Percentiles rank a stretch among this genome's conserved stretches.
These are phyloP conservation scores for Diddensiella santjacobensis DNA, from an alignment of 805 yeast species.

Conservation along the genomic window DNA sequence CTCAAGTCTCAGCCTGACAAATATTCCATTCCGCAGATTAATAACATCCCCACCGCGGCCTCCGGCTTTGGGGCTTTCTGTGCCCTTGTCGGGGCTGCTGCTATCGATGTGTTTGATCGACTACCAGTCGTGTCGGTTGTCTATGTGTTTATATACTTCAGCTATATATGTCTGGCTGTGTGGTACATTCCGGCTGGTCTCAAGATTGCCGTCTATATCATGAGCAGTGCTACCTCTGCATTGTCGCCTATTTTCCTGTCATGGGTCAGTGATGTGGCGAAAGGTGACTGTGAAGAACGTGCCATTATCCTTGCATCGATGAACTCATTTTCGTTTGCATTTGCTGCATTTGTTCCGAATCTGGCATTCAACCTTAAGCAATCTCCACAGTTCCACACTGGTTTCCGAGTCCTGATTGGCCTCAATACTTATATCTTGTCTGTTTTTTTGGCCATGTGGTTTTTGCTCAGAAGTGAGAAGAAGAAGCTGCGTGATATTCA, in stretches of 20 bases:
- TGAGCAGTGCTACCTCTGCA: constrained; percentile 46
- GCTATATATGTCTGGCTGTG: constrained; percentile 41
- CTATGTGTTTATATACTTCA: constrained; percentile 39
- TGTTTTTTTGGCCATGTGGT: not conserved
- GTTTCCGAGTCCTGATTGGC: not conserved
- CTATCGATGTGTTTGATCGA: not conserved
- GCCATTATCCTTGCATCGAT: constrained; percentile 27
- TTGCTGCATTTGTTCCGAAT: not conserved
- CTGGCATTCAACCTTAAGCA: not conserved
- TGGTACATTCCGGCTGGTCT: constrained; percentile 49
- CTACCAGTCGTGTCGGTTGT: not conserved
- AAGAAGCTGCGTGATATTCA: not conserved
- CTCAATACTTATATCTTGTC: not conserved
- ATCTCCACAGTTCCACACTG: not conserved
- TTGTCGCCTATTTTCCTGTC: constrained; percentile 56
- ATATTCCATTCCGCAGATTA: constrained; percentile 33
- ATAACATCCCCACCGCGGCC: constrained; percentile 42
- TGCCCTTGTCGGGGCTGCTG: constrained; percentile 27
- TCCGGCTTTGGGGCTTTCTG: constrained; percentile 38
- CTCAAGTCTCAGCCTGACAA: constrained; percentile 31
- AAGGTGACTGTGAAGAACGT: constrained; percentile 35
- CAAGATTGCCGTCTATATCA: constrained; percentile 47
- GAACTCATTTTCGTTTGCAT: not conserved
- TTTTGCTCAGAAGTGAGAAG: not conserved
- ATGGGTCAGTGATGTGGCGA: constrained; percentile 46